Base-by-base conservation (phyloP, 2,329 filamentous ascomycete genomes). In the Neonectria neomacrospora region DNA sequence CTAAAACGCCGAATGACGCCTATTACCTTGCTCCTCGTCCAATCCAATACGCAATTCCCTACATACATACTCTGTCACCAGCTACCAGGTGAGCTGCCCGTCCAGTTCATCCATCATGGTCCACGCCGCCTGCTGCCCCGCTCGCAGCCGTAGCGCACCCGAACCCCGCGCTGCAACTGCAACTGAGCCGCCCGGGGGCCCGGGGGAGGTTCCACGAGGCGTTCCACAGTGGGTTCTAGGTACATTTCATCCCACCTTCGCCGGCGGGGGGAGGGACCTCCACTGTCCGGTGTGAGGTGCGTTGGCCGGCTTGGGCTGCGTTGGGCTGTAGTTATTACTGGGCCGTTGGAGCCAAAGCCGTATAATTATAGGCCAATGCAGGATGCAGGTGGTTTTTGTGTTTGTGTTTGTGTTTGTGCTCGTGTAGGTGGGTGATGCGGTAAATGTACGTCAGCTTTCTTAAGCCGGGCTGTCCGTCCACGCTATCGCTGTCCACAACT, bases 151-250 rank as follows among this genome's bases (percentile, higher is more conserved):
- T 70, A 67, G 69, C 59, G 69, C 63, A 59, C 54, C 60, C 53
- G 61, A 67, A 73, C 69, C 71, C 71, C 71, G 71, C 71, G 71
- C 61, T 71, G 64, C 54, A 59, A 30, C 45, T 48, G 45, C 45
- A 48, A 37, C 47, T 58, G 54, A 59, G 65, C 63, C 54, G 60
- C 58, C 61, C 59, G 61, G 51, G 53, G 59, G 18, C 66, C 44
- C 45, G 58, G 41, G 45, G 58, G 34, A 28, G 44, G 69, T 69
- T 58, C 67, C 67, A 71, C 54, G 47, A 58, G 57, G 52, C 22
- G 58, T 60, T 62, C 58, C 58, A 55, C 57, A 57, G 41, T 41
- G 20, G 28, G 58, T 47, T 56, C 59, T 61, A 63, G 23, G 23
- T 26, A 26, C 23, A 26, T 16, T 30, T 12, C 51, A 26, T 47